These are phyloP conservation scores for Penicillium ochrochloron DNA, from an alignment of 495 filamentous ascomycete species.

Conservation along the genomic window DNA sequence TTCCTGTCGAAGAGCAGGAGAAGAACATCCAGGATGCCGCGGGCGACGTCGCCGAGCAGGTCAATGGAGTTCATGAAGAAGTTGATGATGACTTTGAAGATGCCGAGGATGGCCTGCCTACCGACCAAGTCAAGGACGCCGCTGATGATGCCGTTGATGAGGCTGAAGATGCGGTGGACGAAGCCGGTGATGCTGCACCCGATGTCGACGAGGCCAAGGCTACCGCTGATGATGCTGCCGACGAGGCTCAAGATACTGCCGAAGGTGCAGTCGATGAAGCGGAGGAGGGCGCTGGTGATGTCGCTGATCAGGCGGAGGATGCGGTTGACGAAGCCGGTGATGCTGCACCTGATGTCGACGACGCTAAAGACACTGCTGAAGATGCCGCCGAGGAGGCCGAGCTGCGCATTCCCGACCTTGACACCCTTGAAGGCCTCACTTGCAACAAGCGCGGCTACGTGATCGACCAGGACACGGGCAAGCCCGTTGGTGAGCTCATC, in stretches of 20 bases:
- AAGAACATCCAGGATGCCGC: slow-evolving; percentile 33
- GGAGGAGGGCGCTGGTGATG: slow-evolving; percentile 23
- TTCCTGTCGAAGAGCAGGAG: slow-evolving; percentile 46
- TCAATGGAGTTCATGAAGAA: slow-evolving; percentile 26
- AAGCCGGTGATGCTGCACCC: slow-evolving; percentile 21
- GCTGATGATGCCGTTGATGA: slow-evolving; percentile 43
- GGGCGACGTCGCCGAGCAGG: slow-evolving; percentile 20
- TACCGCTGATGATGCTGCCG: slow-evolving; percentile 27
- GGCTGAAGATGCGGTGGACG: slow-evolving; percentile 33
- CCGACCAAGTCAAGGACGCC: slow-evolving; percentile 33
- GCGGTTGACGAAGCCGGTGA: slow-evolving; percentile 30
- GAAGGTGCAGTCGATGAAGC: slow-evolving; percentile 27
- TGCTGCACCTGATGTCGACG: slow-evolving; percentile 30
- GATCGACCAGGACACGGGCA: slow-evolving; percentile 53
- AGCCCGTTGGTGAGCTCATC: slow-evolving; percentile 60
- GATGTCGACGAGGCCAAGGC: slow-evolving; percentile 29
- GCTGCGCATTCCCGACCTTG: slow-evolving; percentile 56
- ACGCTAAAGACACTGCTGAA: slow-evolving; percentile 34
- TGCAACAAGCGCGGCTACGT: slow-evolving; percentile 68
- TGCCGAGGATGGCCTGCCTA: slow-evolving; percentile 30
- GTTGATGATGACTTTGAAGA: slow-evolving; percentile 46
- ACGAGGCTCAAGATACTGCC: slow-evolving; percentile 33
- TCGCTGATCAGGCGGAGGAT: slow-evolving; percentile 29
- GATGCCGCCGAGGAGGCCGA: slow-evolving; percentile 40
- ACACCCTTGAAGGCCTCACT: slow-evolving; percentile 62